Conservation (phyloP, 2,329 filamentous ascomycete genomes). For the Thelonectria rubi region DNA sequence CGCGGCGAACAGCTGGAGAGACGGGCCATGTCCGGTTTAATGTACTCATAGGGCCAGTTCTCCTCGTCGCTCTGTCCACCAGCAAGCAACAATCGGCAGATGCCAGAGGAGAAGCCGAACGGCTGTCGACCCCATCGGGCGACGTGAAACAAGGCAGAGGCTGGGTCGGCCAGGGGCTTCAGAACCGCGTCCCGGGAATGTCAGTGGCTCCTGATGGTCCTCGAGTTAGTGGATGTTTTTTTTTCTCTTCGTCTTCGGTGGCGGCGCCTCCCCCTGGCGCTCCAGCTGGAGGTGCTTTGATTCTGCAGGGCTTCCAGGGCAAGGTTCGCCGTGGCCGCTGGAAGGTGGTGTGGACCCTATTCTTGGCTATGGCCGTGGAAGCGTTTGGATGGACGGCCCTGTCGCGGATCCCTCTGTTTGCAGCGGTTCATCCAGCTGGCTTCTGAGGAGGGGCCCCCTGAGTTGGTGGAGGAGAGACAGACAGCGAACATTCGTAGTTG, state of each 20-base stretch:
- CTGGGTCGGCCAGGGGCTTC: slow-evolving; percentile 6
- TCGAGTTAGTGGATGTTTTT: no score
- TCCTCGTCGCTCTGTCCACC: slow-evolving; percentile 5
- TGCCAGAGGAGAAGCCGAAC: slow-evolving; percentile 11
- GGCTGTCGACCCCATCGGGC: slow-evolving; percentile 31
- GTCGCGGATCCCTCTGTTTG: slow-evolving; percentile 37
- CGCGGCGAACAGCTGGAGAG: no score
- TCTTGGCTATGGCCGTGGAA: slow-evolving; percentile 20
- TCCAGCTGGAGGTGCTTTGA: slow-evolving; percentile 2
- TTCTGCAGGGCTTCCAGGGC: slow-evolving; percentile 22
- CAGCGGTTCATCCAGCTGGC: slow-evolving; percentile 27
- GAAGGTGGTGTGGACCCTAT: slow-evolving; percentile 14
- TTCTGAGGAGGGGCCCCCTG: slow-evolving; percentile 21
- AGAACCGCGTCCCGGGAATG: slow-evolving; percentile 18
- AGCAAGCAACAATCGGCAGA: slow-evolving; percentile 25
- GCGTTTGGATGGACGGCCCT: slow-evolving; percentile 17
- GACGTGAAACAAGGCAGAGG: slow-evolving; percentile 35
- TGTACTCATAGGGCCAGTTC: not conserved
- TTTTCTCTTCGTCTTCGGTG: slow-evolving; percentile 7
- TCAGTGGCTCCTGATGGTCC: slow-evolving; percentile 28
- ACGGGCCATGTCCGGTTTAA: not conserved
- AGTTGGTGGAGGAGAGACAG: not conserved
- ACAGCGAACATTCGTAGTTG: no score
- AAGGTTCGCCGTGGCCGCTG: slow-evolving; percentile 5
- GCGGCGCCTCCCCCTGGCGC: slow-evolving; percentile 40